Evolutionary conservation across 257 asterid species (phyloP), one percentile per base, ranked within the genome.

Genomic region (Solanum rostratum): DNA sequence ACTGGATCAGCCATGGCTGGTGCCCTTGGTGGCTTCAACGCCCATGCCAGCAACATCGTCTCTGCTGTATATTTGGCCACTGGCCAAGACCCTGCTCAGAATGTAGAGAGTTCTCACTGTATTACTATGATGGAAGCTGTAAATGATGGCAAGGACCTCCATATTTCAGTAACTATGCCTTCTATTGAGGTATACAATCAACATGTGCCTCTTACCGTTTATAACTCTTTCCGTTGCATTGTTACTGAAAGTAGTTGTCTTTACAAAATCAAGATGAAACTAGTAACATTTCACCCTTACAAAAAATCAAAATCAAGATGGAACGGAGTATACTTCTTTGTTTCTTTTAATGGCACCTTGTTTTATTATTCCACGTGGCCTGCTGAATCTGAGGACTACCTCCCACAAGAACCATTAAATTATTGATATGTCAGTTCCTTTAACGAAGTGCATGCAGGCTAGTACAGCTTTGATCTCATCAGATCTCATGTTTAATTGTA

Each of bases 1-100:
- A 80, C 92, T 11, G 93, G 93, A 10, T 91, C 93, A 10, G 93
- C 93, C 65, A 85, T 91, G 85, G 93, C 93, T 5, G 93, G 93
- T 57, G 85, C 92, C 54, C 93, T 91, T 52, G 93, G 93, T 73
- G 93, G 93, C 43, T 91, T 91, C 91, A 91, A 91, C 74, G 93
- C 93, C 29, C 93, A 91, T 80, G 93, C 93, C 20, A 88, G 92
- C 84, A 91, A 91, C 76, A 89, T 91, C 37, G 91, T 91, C 84
- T 86, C 91, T 3, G 93, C 93, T 9, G 87, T 91, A 22, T 91
- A 27, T 87, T 24, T 91, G 60, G 93, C 93, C 88, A 91, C 93
- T 1, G 93, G 93, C 24, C 93, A 91, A 57, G 93, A 91, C 85
- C 93, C 93, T 29, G 93, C 93, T 41, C 93, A 91, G 83, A 91